A percentile compares a stretch with the other conserved stretches of the same genome.
phyloP scores from a whole-genome alignment of 345 rosid genomes.

The Eucalyptus dawsonii region DNA sequence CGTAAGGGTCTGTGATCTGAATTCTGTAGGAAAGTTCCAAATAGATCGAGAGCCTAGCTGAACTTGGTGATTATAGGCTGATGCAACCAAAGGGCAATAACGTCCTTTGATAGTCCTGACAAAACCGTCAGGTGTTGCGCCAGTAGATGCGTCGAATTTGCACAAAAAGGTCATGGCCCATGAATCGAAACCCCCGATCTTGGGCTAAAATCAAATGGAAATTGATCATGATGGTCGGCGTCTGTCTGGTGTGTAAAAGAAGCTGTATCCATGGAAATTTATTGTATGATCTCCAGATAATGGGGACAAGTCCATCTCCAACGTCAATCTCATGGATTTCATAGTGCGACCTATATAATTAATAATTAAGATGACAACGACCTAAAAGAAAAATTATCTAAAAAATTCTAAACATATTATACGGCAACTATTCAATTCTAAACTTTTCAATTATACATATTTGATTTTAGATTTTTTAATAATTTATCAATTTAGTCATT shows the following conservation, averaged over 20 bases:
- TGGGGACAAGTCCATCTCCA: not conserved
- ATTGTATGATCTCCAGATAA: not conserved
- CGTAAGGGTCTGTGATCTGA: not conserved
- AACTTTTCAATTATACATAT: rapidly evolving
- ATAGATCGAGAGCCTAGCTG: not conserved
- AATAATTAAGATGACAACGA: not conserved
- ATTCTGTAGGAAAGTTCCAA: not conserved
- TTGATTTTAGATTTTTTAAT: not conserved
- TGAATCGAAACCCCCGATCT: not conserved
- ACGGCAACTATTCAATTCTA: rapidly evolving
- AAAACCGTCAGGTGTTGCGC: not conserved
- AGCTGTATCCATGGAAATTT: not conserved
- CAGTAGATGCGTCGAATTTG: not conserved
- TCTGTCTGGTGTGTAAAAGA: not conserved
- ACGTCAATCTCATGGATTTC: not conserved
- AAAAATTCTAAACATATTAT: not conserved
- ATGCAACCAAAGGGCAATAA: not conserved
- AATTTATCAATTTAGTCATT: not conserved
- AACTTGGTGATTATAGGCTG: not conserved
- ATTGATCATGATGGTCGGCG: not conserved
- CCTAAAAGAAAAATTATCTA: not conserved
- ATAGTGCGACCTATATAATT: not conserved
- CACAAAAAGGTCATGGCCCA: not conserved
- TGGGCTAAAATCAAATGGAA: not conserved
- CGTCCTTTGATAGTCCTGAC: not conserved